Conservation (phyloP, 331 rosid species). For the Quercus lobata region DNA sequence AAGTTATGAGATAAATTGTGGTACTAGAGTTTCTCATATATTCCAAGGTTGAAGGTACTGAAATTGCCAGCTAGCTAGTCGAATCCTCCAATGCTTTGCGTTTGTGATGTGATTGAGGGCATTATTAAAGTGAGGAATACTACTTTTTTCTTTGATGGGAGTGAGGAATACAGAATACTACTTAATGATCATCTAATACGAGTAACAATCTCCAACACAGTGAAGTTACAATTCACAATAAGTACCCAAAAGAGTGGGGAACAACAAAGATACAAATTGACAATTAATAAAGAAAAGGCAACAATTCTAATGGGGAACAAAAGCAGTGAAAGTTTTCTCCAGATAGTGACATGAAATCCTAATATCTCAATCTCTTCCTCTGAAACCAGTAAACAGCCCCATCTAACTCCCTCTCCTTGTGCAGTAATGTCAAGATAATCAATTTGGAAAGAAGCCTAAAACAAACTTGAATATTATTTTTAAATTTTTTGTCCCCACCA, state of each 20-base stretch:
- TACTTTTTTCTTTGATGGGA: not conserved
- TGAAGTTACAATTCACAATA: no score
- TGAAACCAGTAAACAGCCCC: no score
- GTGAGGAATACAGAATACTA: not conserved
- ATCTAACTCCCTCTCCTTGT: no score
- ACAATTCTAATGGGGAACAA: not conserved
- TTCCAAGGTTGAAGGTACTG: not conserved
- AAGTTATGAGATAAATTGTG: no score
- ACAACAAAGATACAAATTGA: no score
- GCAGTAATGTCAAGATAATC: no score
- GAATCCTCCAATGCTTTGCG: not conserved
- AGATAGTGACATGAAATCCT: not conserved
- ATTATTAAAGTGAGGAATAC: not conserved
- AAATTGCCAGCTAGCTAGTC: not conserved
- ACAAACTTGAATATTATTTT: no score
- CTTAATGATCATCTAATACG: not conserved
- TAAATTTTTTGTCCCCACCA: no score
- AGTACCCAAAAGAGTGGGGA: no score
- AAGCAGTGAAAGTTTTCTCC: not conserved
- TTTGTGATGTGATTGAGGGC: not conserved
- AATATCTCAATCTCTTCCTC: not conserved
- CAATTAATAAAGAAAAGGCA: no score
- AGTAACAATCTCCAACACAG: not conserved
- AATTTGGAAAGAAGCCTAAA: no score
- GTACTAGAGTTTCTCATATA: no score